Conservation (phyloP, 1,284 basidiomycete species). For the Ustilago loliicola region DNA sequence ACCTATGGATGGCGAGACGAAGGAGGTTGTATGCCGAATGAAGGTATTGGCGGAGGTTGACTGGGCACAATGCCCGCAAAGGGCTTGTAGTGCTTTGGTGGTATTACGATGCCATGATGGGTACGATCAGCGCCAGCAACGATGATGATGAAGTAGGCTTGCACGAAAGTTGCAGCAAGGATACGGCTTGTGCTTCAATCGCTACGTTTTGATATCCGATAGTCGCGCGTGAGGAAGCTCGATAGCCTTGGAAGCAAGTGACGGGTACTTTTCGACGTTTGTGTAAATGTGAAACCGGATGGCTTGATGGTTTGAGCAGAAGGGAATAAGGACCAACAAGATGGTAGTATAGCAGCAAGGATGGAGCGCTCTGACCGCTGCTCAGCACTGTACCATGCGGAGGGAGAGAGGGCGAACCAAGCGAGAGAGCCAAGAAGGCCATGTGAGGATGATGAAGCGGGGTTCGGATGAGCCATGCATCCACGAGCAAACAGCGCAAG, state of each 20-base stretch:
- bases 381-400: background rate
- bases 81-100: conserved; percentile 3
- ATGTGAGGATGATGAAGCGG: conserved; percentile 1
- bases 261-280: too few relatives aligned
- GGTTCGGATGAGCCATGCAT: background rate
- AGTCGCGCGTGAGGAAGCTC: too few relatives aligned
- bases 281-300: too few relatives aligned
- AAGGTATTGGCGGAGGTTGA: background rate
- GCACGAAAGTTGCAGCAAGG: background rate
- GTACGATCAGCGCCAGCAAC: background rate
- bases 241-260: too few relatives aligned
- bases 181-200: background rate
- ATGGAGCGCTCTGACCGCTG: background rate
- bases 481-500: background rate
- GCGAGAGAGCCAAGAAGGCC: background rate
- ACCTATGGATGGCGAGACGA: background rate
- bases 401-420: background rate
- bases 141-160: too few relatives aligned
- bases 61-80: conserved; percentile 15
- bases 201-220: too few relatives aligned
- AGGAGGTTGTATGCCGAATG: too few relatives aligned
- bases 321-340: too few relatives aligned
- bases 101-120: conserved; percentile 16
- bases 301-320: too few relatives aligned
- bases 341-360: background rate